phyloP scores from a whole-genome alignment of 805 yeast species.

The Saccharomycopsis vini region DNA sequence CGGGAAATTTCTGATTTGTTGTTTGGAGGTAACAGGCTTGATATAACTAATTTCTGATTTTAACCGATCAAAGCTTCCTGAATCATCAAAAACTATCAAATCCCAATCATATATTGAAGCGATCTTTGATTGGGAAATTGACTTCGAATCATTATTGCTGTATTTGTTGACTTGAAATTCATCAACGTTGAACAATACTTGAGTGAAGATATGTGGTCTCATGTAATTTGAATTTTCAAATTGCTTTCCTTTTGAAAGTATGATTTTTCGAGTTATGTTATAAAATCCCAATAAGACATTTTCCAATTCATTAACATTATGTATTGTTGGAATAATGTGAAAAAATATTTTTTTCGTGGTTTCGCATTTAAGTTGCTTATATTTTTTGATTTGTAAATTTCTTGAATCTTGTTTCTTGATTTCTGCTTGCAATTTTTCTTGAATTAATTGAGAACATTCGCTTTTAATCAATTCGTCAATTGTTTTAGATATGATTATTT shows the following conservation, averaged over 20 bases:
- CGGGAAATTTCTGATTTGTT: too few relatives aligned
- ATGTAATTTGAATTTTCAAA: neutral
- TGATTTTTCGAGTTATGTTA: constrained; percentile 22
- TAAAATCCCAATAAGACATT: constrained; percentile 27
- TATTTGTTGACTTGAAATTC: neutral
- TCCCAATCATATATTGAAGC: constrained; percentile 6
- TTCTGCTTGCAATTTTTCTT: too few relatives aligned
- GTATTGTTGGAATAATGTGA: constrained; percentile 22
- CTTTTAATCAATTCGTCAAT: neutral
- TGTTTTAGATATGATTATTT: neutral
- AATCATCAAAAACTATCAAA: neutral
- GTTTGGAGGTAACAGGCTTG: too few relatives aligned
- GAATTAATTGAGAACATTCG: too few relatives aligned
- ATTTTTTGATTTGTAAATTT: too few relatives aligned
- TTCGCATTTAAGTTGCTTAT: neutral
- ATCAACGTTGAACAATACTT: constrained; percentile 18
- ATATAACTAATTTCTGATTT: too few relatives aligned
- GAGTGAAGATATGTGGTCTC: constrained; percentile 14
- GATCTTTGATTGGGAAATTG: neutral
- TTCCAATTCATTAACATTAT: constrained; percentile 25
- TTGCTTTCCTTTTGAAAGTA: constrained; percentile 2
- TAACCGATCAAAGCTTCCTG: too few relatives aligned
- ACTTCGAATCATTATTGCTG: too few relatives aligned
- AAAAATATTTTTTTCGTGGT: constrained; percentile 22
- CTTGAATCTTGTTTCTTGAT: too few relatives aligned